Evolutionary conservation across 805 yeast species (phyloP), one percentile per base, ranked within the genome.

Genomic region (Lipomyces spencermartinsiae): DNA sequence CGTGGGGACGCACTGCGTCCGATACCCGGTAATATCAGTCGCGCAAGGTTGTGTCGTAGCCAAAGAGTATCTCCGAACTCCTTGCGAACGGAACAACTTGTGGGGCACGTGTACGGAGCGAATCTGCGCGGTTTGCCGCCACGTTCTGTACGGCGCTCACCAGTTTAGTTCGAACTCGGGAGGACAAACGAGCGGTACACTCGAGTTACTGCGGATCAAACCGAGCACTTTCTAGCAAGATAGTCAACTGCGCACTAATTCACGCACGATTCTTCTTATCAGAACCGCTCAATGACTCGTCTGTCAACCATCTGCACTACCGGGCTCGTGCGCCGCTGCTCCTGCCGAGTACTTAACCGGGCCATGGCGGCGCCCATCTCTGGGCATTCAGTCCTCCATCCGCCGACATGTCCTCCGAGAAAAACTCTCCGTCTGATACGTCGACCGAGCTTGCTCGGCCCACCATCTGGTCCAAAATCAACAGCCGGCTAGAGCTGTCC

Each of bases 271-370:
- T 90, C 74, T 25, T 25, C 5, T 7, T 16, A 43, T 12, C 25
- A n/a, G 10, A 4, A 4, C 16, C 49, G 16, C 49, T 19, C 29
- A 0, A 43, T n/a, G 49, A 43, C 94, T 90, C 74, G 81, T 89
- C 67, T 86, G 92, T 0, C 90, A 90, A 82, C 95, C 95, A 1
- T n/a, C n/a, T n/a, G n/a, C n/a, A n/a, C n/a, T 90, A 90, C 25
- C 82, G 88, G n/a, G 85, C 88, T 55, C 82, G 97, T 71, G 85
- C 93, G 0, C 86, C 94, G 0, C 93, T 2, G 49, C 22, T 43
- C 49, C 22, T 7, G 19, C 10, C n/a, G 49, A n/a, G 49, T 43
- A 43, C 16, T 43, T 43, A 43, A n/a, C 92, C 79, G 97, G 97
- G 69, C 85, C 91, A 10, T 90, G 46, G 14, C 9, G 3, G 29